Evolutionary conservation across 805 yeast genomes (phyloP).

Genomic region (Metschnikowia bowlesiae): DNA sequence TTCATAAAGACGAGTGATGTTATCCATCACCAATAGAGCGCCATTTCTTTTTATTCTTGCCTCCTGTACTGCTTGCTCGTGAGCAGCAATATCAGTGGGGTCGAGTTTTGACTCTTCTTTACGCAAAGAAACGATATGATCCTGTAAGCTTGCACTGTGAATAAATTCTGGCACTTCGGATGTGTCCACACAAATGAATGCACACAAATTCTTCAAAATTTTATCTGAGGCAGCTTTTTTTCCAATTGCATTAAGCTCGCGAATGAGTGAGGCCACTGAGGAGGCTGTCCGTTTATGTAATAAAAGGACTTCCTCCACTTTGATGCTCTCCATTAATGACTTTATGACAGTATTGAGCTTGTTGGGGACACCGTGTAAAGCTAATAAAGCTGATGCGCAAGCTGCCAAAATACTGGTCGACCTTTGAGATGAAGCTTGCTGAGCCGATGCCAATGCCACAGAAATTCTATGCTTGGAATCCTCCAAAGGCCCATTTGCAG

Average conservation of each 20-base stretch:
- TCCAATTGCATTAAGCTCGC: conserved; percentile 49
- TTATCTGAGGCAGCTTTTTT: conserved; percentile 81
- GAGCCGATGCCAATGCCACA: conserved; percentile 66
- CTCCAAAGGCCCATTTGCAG: conserved; percentile 67
- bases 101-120: conserved; percentile 71
- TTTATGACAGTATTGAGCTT: conserved; percentile 87
- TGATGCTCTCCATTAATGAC: conserved; percentile 87
- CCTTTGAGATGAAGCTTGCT: conserved; percentile 46
- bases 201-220: conserved; percentile 84
- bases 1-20: conserved; percentile 51
- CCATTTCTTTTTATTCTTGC: conserved; percentile 85
- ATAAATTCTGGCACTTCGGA: conserved; percentile 91
- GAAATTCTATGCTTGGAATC: conserved; percentile 69
- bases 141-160: conserved; percentile 52
- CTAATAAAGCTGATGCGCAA: conserved; percentile 69
- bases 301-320: conserved; percentile 60
- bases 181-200: conserved; percentile 91
- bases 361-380: conserved; percentile 67
- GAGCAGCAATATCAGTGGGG: conserved; percentile 55
- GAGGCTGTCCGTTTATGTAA: conserved; percentile 70
- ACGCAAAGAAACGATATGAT: conserved; percentile 63
- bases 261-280: conserved; percentile 61
- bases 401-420: conserved; percentile 63
- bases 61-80: conserved; percentile 60
- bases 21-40: conserved; percentile 65